Evolutionary conservation across 345 rosid species (phyloP), one percentile per base, ranked within the genome.

Genomic region (Pistacia integerrima): DNA sequence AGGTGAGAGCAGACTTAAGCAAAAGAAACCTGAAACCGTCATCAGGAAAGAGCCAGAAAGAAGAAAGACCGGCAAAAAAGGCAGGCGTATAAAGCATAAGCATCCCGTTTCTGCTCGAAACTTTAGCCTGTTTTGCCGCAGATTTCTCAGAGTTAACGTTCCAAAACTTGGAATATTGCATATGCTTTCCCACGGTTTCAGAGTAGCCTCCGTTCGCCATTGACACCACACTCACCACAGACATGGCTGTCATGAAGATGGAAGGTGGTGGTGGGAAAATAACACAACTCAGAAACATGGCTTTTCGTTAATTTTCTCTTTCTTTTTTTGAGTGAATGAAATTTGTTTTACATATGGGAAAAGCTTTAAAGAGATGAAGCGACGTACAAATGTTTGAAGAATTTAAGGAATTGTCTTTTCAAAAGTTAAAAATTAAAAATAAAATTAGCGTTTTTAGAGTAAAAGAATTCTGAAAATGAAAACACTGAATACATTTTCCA

Each of bases 31-130:
- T 83, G 68, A 82, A 72, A 77, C 70, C 82, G 46, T 77, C 82
- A 16, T 75, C 69, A 1, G 89, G 90, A 54, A 90, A 74, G 64
- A 86, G 6, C 67, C 67, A 71, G 75, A 90, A 88, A 77, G 97
- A 89, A 68, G 87, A 83, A 7, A 82, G 56, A 11, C 83, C 88
- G 0, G 83, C 86, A 5, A 91, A 73, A 74, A 92, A 87, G 3
- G 97, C 90, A 0, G 97, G 97, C 0, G 87, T 35, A 14, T 92
- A 94, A 14, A 82, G 2, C 22, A 81, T 5, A 6, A 90, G 83
- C 97, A 94, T 90, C 35, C 94, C 97, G 35, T 3, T 81, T 77
- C 84, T 80, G 67, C 97, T 82, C 0, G 94, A 84, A 51, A 92
- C 65, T 8, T 68, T 48, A 49, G 70, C 66, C 22, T 63, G 44